Base-by-base conservation (phyloP, 352 stramenopile species). In the Globisporangium apiculatum region DNA sequence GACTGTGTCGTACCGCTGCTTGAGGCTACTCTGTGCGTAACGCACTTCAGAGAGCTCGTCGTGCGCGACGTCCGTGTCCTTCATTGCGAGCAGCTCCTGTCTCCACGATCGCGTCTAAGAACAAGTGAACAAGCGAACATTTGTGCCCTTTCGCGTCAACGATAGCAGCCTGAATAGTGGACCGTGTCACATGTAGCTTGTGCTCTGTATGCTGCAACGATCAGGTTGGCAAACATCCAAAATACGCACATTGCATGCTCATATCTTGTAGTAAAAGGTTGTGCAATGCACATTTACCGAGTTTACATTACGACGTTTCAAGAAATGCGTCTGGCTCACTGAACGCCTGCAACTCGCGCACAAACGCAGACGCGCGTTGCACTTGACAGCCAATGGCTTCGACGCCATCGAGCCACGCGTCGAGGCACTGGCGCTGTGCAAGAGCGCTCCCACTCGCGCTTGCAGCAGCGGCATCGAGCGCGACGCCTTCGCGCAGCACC, bases 401-500 rank as follows among this genome's bases (percentile, higher is more conserved):
- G 3, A 78, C 56, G 15, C 50, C 54, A 14, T 70, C 61, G 18
- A 81, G 60, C 58, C 65, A 66, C 36, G 54, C 24, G 1, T 43
- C 57, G 43, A 51, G 59, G 11, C 58, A 24, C 49, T 56, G 42
- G 11, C 42, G n/a, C 42, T 47, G 42, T 15, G 42, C 7, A 11
- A 17, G 11, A 15, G 42, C 3, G 12, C 42, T 47, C 8, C n/a
- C 42, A 15, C n/a, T 15, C 7, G 42, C 3, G 7, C 42, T 47
- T 15, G 42, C 10, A 7, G 42, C 4, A 17, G 42, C n/a, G 8
- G 46, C 48, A 10, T 63, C 52, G 7, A 75, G 49, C 15, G 58
- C 49, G 40, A 77, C n/a, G 4, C 87, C 87, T 63, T 97, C 90
- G 46, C 85, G 67, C 10, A 95, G 52, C 5, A 97, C 72, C 5